phyloP scores from a whole-genome alignment of 768 basidiomycete genomes.

The Chalciporus pseudorubinellus region DNA sequence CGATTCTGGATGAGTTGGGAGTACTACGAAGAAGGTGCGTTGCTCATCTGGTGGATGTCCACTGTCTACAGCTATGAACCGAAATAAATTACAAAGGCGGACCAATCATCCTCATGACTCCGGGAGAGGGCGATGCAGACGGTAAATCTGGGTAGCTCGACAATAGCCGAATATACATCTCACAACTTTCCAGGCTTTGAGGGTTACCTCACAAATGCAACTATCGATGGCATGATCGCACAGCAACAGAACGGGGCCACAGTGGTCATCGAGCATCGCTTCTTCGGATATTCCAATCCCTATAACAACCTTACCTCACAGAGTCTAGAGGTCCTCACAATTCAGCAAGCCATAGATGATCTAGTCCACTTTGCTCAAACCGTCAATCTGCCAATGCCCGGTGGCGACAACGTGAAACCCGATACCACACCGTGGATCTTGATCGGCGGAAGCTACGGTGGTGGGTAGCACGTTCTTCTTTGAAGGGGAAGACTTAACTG shows the following conservation, averaged over 20 bases:
- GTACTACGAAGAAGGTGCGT: slow-evolving; percentile 53
- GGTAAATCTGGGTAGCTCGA: slow-evolving; percentile 15
- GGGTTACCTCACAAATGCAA: slow-evolving; percentile 61
- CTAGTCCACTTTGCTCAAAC: slow-evolving; percentile 67
- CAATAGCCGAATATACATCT: not conserved
- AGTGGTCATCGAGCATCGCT: slow-evolving; percentile 69
- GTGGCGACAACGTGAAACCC: slow-evolving; percentile 59
- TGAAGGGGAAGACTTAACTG: not conserved
- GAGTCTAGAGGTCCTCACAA: slow-evolving; percentile 59
- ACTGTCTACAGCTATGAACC: not conserved
- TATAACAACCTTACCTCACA: slow-evolving; percentile 54
- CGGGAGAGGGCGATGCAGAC: slow-evolving; percentile 60
- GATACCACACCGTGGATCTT: slow-evolving; percentile 43
- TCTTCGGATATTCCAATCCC: slow-evolving; percentile 76
- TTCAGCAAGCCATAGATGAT: slow-evolving; percentile 75
- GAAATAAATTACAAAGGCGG: slow-evolving; percentile 13
- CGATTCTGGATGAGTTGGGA: slow-evolving; percentile 71
- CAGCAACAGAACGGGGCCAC: slow-evolving; percentile 63
- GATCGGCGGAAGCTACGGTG: slow-evolving; percentile 43
- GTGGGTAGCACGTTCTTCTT: slow-evolving; percentile 6
- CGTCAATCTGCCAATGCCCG: slow-evolving; percentile 64
- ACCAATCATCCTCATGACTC: slow-evolving; percentile 41
- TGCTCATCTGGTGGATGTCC: not conserved
- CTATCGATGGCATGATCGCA: slow-evolving; percentile 62
- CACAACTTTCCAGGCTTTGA: slow-evolving; percentile 23